Evolutionary conservation across 768 basidiomycete species (phyloP).

Genomic region (Sutorius australiensis): DNA sequence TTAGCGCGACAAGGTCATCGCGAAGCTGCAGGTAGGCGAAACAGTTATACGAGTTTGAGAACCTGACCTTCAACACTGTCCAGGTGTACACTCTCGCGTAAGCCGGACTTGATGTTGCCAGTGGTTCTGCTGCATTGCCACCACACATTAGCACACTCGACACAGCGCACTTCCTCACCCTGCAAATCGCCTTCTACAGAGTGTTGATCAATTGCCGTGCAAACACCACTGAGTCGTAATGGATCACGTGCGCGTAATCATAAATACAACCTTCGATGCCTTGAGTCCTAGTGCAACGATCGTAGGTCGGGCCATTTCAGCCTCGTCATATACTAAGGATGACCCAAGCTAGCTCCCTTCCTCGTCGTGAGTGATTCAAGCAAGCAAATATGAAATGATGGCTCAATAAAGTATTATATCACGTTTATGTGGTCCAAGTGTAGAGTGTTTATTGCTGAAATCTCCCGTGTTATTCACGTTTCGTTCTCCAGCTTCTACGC

Average conservation of each 20-base stretch:
- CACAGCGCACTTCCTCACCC: not conserved
- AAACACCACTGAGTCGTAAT: not conserved
- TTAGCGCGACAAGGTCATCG: not conserved
- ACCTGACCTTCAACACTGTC: not conserved
- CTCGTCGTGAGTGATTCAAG: slow-evolving; percentile 1
- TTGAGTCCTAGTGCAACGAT: not conserved
- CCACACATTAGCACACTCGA: slow-evolving; percentile 1
- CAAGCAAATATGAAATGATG: too few species aligned
- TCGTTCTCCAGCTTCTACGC: too few species aligned
- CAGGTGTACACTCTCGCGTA: slow-evolving; percentile 9
- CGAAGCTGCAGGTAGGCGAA: slow-evolving; percentile 2
- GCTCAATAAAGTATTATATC: too few species aligned
- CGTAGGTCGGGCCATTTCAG: not conserved
- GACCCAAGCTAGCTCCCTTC: not conserved
- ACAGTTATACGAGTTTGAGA: not conserved
- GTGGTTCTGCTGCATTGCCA: not conserved
- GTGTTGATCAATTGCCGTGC: not conserved
- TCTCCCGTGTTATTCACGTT: too few species aligned
- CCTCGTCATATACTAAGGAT: not conserved
- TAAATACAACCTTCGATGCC: not conserved
- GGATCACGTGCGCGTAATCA: not conserved
- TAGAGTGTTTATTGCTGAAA: too few species aligned
- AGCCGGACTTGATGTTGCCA: not conserved
- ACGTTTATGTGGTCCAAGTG: too few species aligned
- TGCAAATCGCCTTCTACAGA: not conserved